Percentiles rank a stretch among this genome's conserved stretches.
Conservation (phyloP, 2,329 filamentous ascomycete genomes). For the Colletotrichum filicis region DNA sequence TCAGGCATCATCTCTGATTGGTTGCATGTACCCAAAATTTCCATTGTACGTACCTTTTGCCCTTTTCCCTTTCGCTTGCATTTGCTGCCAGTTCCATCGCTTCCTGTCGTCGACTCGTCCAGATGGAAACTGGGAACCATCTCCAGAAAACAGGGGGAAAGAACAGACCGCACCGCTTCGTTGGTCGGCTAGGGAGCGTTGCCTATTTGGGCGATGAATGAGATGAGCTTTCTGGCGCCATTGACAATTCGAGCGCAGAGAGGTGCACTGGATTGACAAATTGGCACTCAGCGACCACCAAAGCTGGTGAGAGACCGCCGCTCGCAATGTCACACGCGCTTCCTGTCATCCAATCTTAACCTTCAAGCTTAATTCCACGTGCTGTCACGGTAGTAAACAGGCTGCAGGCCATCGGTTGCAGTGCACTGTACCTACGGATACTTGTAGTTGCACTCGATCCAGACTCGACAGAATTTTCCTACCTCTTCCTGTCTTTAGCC, state of each 20-base stretch:
- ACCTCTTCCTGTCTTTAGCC: too few species aligned
- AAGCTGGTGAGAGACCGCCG: slow-evolving; percentile 5
- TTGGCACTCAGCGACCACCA: slow-evolving; percentile 1
- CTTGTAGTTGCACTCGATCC: not conserved
- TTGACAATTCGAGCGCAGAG: slow-evolving; percentile 1
- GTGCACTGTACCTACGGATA: not conserved
- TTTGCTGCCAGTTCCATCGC: not conserved
- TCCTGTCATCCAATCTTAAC: slow-evolving; percentile 32
- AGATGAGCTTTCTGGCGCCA: slow-evolving; percentile 19
- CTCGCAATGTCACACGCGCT: slow-evolving; percentile 28
- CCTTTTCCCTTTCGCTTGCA: not conserved
- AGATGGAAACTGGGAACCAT: not conserved
- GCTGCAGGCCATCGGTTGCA: not conserved
- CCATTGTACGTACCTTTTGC: not conserved
- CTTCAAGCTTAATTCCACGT: slow-evolving; percentile 34
- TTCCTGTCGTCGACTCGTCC: not conserved
- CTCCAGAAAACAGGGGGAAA: not conserved
- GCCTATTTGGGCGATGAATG: slow-evolving; percentile 6
- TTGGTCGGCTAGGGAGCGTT: slow-evolving; percentile 4
- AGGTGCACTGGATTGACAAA: not conserved
- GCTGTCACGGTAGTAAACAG: not conserved
- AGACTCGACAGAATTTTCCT: not conserved
- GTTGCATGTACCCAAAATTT: not conserved
- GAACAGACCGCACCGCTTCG: not conserved
- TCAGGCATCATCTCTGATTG: not conserved